Evolutionary conservation across 140 eudicot genomes (phyloP).

Genomic region (Stevia rebaudiana): DNA sequence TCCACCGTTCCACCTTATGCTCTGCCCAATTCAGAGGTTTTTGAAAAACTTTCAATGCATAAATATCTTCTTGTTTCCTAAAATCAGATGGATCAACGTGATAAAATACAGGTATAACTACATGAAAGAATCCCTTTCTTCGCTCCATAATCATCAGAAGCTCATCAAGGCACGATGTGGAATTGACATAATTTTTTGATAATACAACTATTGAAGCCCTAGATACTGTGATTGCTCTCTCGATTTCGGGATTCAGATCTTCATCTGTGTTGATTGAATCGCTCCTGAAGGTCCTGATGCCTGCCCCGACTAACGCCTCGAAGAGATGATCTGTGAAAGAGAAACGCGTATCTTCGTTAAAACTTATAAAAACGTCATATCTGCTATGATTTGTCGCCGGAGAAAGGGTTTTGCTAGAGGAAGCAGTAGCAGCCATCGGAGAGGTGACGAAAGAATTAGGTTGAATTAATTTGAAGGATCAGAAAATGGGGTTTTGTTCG

Average conservation of each 20-base stretch:
- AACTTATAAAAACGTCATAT: constrained; percentile 32
- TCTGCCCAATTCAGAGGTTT: neutral
- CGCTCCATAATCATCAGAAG: constrained; percentile 22
- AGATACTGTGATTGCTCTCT: constrained; percentile 21
- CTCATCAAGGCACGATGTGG: constrained; percentile 24
- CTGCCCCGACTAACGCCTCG: constrained; percentile 22
- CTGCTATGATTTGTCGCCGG: neutral
- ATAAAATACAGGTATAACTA: constrained; percentile 29
- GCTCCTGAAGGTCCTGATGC: constrained; percentile 14
- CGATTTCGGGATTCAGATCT: constrained; percentile 5
- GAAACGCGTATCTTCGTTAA: constrained; percentile 26
- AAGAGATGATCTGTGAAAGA: constrained; percentile 34
- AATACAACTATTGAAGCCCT: constrained; percentile 27
- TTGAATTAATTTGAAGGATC: neutral
- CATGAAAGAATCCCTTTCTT: constrained; percentile 16
- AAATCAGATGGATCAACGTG: constrained; percentile 27
- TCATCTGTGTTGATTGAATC: neutral
- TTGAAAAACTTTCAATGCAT: neutral
- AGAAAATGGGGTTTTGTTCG: constrained; percentile 2
- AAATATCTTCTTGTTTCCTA: neutral
- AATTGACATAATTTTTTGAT: constrained; percentile 14
- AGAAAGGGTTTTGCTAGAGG: constrained; percentile 12
- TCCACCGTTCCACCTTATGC: constrained; percentile 23
- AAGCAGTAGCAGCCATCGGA: constrained; percentile 20
- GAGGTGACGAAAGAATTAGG: neutral